These are phyloP conservation scores for Pythium phragmitis DNA, from an alignment of 352 stramenopile genomes.

Conservation along the genomic window DNA sequence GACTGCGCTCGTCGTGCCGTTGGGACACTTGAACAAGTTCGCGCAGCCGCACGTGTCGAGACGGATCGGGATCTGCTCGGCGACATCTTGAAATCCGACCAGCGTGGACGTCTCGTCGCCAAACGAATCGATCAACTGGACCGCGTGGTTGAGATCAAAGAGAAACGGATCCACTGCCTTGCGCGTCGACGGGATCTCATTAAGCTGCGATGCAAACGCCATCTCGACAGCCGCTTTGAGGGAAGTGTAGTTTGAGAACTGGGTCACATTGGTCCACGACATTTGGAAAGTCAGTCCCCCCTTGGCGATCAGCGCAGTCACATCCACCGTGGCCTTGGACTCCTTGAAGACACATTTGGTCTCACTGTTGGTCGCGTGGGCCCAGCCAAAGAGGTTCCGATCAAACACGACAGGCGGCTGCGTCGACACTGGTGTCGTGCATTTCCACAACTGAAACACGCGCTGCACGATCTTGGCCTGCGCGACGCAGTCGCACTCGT, in stretches of 20 bases:
- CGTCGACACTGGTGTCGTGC: constrained; percentile 53
- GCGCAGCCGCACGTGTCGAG: constrained; percentile 94
- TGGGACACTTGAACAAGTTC: constrained; percentile 92
- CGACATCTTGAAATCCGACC: constrained; percentile 56
- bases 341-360: constrained; percentile 58
- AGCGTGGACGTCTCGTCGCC: constrained; percentile 80
- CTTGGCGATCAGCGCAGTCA: constrained; percentile 17
- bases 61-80: constrained; percentile 48
- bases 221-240: constrained; percentile 61
- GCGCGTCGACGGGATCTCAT: constrained; percentile 29
- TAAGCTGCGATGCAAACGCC: constrained; percentile 38
- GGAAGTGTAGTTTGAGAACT: constrained; percentile 72
- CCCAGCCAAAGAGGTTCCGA: constrained; percentile 55
- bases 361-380: constrained; percentile 43
- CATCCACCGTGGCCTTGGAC: constrained; percentile 6
- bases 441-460: constrained; percentile 95
- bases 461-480: constrained; percentile 87
- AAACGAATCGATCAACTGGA: constrained; percentile 86
- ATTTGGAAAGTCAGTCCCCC: constrained; percentile 68
- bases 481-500: constrained; percentile 91
- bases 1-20: constrained; percentile 81
- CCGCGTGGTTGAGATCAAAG: constrained; percentile 90
- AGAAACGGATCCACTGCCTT: constrained; percentile 86
- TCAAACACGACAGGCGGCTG: constrained; percentile 35
- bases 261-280: constrained; percentile 50